phyloP scores from a whole-genome alignment of 441 rosid genomes.

The Croton setiger region DNA sequence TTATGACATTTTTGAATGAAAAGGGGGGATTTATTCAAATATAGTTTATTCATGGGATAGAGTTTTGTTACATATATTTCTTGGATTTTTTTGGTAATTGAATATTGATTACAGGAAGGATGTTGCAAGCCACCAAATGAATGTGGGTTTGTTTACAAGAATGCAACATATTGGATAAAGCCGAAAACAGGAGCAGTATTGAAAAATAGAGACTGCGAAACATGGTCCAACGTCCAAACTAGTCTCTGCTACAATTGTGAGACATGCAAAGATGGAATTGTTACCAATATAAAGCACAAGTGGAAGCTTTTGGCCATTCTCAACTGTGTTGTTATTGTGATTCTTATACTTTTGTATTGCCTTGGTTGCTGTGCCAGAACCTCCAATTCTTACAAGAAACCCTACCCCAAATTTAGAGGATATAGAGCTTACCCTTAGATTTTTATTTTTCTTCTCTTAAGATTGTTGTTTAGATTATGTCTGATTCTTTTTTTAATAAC shows the following conservation, averaged over 20 bases:
- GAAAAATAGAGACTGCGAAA: conserved; percentile 35
- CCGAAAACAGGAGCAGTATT: conserved; percentile 1
- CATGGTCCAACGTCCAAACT: conserved; percentile 50
- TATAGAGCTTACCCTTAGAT: conserved; percentile 35
- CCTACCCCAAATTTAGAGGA: conserved; percentile 26
- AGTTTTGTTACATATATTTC: too few species aligned
- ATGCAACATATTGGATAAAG: conserved; percentile 42
- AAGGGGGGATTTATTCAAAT: too few species aligned
- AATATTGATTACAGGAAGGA: conserved; percentile 36
- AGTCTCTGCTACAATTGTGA: conserved; percentile 47
- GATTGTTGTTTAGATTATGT: background rate
- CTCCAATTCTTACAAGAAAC: conserved; percentile 24
- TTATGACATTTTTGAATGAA: too few species aligned
- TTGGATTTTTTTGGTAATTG: background rate
- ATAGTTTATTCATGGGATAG: too few species aligned
- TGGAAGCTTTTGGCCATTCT: conserved; percentile 49
- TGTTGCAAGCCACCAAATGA: conserved; percentile 65
- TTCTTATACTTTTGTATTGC: conserved; percentile 41
- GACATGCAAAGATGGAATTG: conserved; percentile 53
- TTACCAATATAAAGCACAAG: conserved; percentile 34
- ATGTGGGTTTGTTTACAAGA: conserved; percentile 43
- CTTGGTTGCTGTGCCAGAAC: conserved; percentile 48
- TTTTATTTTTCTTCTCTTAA: background rate
- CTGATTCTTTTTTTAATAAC: background rate
- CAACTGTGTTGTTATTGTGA: conserved; percentile 29